Evolutionary conservation across 345 rosid genomes (phyloP).

Genomic region (Acer yangbiense): DNA sequence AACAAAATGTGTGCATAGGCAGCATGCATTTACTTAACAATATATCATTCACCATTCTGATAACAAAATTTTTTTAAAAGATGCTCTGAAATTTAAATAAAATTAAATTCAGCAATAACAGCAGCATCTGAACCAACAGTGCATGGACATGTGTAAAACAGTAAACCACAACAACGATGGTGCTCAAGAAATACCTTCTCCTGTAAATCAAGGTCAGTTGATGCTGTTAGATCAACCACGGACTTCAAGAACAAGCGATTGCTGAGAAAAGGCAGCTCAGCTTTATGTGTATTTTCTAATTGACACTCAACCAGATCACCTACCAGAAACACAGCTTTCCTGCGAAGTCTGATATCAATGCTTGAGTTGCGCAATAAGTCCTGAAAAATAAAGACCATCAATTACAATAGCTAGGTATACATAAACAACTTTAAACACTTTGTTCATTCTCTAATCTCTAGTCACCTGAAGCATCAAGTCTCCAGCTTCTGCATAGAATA

Average conservation of each 20-base stretch:
- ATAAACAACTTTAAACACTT: neutral
- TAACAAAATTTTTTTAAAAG: no score
- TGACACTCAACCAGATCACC: slow-evolving; percentile 74
- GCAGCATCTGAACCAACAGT: neutral
- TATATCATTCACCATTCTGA: neutral
- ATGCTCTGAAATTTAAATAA: neutral
- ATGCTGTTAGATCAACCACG: slow-evolving; percentile 62
- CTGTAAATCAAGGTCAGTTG: slow-evolving; percentile 82
- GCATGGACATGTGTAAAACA: neutral
- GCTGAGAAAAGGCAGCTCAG: slow-evolving; percentile 53
- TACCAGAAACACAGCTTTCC: slow-evolving; percentile 77
- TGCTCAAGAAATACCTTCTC: slow-evolving; percentile 63
- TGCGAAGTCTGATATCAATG: slow-evolving; percentile 63
- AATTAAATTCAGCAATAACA: neutral
- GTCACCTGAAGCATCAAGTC: slow-evolving; percentile 85
- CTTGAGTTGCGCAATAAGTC: slow-evolving; percentile 60
- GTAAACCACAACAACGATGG: slow-evolving; percentile 9
- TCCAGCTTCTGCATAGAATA: slow-evolving; percentile 79
- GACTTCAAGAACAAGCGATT: slow-evolving; percentile 68
- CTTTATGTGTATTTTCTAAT: slow-evolving; percentile 47
- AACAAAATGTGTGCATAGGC: neutral
- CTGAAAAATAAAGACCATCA: slow-evolving; percentile 37
- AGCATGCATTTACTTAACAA: neutral
- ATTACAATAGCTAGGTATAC: slow-evolving; percentile 9
- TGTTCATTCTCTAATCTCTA: neutral